A percentile compares a stretch with the other conserved stretches of the same genome.
Evolutionary conservation across 257 asterid species (phyloP).

Genomic region (Paulownia fortunei): DNA sequence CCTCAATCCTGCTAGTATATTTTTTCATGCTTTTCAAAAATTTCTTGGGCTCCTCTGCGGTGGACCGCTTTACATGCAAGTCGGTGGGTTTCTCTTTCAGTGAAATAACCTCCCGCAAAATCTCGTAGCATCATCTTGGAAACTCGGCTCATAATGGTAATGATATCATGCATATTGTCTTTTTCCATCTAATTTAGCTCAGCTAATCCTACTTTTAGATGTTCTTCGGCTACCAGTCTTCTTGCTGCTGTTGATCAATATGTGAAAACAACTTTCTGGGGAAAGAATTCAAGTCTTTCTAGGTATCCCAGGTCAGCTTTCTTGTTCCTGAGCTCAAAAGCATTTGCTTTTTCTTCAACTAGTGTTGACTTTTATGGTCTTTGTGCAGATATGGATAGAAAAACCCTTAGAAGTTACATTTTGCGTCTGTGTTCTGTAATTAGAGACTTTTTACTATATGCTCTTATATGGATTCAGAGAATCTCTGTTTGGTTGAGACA

Average conservation of each 20-base stretch:
- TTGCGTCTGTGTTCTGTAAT: neutral
- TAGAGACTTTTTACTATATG: neutral
- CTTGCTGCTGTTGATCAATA: constrained; percentile 15
- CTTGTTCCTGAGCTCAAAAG: constrained; percentile 11
- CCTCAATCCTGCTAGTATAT: neutral
- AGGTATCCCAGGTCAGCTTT: constrained; percentile 36
- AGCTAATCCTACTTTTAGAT: neutral
- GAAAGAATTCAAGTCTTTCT: constrained; percentile 15
- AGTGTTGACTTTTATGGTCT: constrained; percentile 34
- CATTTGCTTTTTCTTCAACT: neutral
- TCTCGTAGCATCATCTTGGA: constrained; percentile 9
- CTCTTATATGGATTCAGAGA: neutral
- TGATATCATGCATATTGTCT: constrained; percentile 15
- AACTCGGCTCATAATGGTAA: constrained; percentile 12
- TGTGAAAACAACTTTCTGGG: constrained; percentile 5
- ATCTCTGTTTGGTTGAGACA: constrained; percentile 5
- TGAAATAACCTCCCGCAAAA: neutral
- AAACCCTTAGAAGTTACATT: neutral
- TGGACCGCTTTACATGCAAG: constrained; percentile 22
- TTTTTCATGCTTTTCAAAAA: neutral
- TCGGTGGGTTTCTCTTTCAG: neutral
- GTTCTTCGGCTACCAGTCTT: neutral
- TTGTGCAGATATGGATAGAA: neutral
- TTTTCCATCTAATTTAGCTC: neutral
- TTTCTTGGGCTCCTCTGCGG: constrained; percentile 7